Evolutionary conservation across 176 grass and related monocot genomes (phyloP).

Genomic region (Thinopyrum elongatum): DNA sequence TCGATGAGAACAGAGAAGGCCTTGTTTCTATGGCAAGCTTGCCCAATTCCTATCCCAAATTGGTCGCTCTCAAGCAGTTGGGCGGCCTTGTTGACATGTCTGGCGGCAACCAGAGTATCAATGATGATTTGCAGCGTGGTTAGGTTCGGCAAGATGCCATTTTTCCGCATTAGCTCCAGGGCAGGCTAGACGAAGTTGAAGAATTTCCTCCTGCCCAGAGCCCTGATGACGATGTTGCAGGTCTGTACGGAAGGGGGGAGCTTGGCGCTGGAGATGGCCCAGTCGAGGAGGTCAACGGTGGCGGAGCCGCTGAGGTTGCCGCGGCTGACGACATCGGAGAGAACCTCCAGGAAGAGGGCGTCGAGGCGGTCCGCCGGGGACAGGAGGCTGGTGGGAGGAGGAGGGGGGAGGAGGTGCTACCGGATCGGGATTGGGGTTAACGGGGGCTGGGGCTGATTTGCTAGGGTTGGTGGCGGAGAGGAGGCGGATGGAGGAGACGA

Average conservation of each 20-base stretch:
- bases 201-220: conserved; percentile 78
- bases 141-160: conserved; percentile 33
- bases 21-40: conserved; percentile 39
- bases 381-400: conserved; percentile 24
- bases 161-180: conserved; percentile 47
- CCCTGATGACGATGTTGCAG: conserved; percentile 67
- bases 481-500: conserved; percentile 58
- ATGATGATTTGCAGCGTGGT: conserved; percentile 65
- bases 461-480: conserved; percentile 33
- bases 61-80: conserved; percentile 40
- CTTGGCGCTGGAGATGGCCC: conserved; percentile 54
- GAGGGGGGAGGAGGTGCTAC: not conserved
- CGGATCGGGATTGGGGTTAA: not conserved
- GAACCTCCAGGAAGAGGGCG: conserved; percentile 49
- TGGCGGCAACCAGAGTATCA: conserved; percentile 56
- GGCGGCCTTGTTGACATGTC: conserved; percentile 61
- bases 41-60: conserved; percentile 48
- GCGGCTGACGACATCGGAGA: conserved; percentile 44
- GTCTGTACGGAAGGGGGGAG: conserved; percentile 29
- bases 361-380: conserved; percentile 53
- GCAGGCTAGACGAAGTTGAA: conserved; percentile 44
- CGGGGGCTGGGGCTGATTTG: not conserved
- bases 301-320: conserved; percentile 50
- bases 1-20: conserved; percentile 49
- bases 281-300: conserved; percentile 60